Evolutionary conservation across 768 basidiomycete species (phyloP), one percentile per base, ranked within the genome.

Genomic region (Russula earlei): DNA sequence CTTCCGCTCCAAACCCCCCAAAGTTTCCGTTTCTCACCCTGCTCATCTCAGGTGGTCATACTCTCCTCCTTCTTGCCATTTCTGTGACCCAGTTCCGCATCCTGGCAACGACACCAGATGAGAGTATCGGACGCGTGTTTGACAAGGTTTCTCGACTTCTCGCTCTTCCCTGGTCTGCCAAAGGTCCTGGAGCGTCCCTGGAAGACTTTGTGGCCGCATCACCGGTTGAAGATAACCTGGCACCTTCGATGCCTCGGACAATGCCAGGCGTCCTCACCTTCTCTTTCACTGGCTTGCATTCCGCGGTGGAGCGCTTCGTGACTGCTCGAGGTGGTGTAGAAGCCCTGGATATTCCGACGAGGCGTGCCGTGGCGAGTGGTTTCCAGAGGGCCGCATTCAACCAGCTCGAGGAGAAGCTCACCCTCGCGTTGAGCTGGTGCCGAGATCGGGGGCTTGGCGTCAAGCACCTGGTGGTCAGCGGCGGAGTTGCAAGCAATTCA

Each of bases 11-110:
- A 0, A 55, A 63, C 51, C 74, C 65, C 70, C 91, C 67, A 51
- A 63, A 49, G 22, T 97, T 87, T 67, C 95, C 95, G 0, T 97
- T 94, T 72, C 77, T 98, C 34, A 85, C 87, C 0, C 75, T 97
- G 12, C 77, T 98, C 17, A 76, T 95, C 46, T 94, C 92, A 0
- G 95, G 95, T n/a, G 94, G 94, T 2, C 95, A 98, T 67, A 93
- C 94, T 0, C 75, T 97, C 37, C 76, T 98, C 36, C 75, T 96
- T 1, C 81, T 95, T 11, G 89, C 84, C 1, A 74, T 67, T 0
- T 82, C 84, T 2, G 67, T 69, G 25, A 72, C 71, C 5, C 69
- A 73, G 0, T 96, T 89, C 67, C 73, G 74, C 56, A 79, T 87
- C 37, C 71, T 97, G 27, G 85, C 87, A 0, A 84, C 83, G 15